phyloP scores from a whole-genome alignment of 1,139 yeast species.

The Saccharomyces hybrid region DNA sequence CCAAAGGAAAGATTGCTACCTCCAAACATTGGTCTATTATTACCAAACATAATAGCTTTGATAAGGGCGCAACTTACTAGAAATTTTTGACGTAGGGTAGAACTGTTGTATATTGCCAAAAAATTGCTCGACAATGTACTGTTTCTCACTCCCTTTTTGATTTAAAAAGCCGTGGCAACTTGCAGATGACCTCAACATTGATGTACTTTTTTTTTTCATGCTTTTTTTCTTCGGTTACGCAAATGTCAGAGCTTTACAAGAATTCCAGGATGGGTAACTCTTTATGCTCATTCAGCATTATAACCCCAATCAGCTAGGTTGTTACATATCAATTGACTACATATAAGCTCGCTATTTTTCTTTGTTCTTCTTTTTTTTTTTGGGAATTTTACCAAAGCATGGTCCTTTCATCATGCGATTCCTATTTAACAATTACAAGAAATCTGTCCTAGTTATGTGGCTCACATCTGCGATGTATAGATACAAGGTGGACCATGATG shows the following conservation, averaged over 20 bases:
- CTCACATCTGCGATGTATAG: not conserved
- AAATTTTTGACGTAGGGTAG: not conserved
- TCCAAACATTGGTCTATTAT: conserved; percentile 10
- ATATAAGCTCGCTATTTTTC: not conserved
- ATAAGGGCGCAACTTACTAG: not conserved
- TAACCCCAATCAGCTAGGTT: not conserved
- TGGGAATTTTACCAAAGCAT: not conserved
- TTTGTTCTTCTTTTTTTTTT: not conserved
- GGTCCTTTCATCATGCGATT: not conserved
- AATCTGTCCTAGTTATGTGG: not conserved
- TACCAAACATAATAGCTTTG: conserved; percentile 7
- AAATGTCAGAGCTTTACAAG: not conserved
- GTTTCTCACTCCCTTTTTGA: not conserved
- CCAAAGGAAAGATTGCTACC: conserved; percentile 7
- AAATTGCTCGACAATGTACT: not conserved
- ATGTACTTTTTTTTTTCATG: not conserved
- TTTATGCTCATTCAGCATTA: not conserved
- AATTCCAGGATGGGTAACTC: not conserved
- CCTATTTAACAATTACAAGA: not conserved
- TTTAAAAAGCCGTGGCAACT: not conserved
- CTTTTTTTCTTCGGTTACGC: not conserved
- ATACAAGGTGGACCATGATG: not conserved
- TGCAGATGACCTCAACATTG: not conserved
- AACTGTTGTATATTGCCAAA: not conserved
- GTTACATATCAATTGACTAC: not conserved